A percentile compares a stretch with the other conserved stretches of the same genome.
Evolutionary conservation across 352 stramenopile species (phyloP).

Genomic region (Elongisporangium undulatum): DNA sequence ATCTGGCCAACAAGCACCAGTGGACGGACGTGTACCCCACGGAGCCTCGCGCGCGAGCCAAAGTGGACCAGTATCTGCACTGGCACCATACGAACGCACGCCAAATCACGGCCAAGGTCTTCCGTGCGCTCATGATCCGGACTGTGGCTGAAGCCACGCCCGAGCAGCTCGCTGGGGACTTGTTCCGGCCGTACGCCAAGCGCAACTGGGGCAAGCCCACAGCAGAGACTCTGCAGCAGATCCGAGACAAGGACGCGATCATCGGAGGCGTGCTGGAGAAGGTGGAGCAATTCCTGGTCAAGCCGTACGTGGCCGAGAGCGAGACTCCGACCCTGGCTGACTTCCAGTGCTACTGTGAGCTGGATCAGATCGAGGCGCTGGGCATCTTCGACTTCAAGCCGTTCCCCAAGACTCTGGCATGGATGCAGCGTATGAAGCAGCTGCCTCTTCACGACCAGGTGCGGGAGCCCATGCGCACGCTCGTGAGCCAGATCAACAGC

Average conservation of each 20-base stretch:
- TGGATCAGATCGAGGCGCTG: conserved; percentile 32
- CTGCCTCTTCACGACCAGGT: conserved; percentile 41
- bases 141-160: conserved; percentile 19
- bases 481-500: conserved; percentile 6
- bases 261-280: conserved; percentile 22
- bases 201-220: conserved; percentile 14
- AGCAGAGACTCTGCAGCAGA: conserved; percentile 7
- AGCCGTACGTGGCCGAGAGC: conserved; percentile 23
- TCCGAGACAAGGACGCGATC: conserved; percentile 12
- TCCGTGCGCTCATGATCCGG: conserved; percentile 25
- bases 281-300: conserved; percentile 39
- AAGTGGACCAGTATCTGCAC: conserved; percentile 46
- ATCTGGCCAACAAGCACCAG: conserved; percentile 31
- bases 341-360: conserved; percentile 30
- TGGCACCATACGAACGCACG: conserved; percentile 42
- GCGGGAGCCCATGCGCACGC: conserved; percentile 18
- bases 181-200: neutral
- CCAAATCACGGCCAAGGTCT: conserved; percentile 33
- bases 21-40: conserved; percentile 44
- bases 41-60: conserved; percentile 25
- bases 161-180: conserved; percentile 7
- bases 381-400: conserved; percentile 28
- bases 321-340: conserved; percentile 24
- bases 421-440: conserved; percentile 31
- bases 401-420: conserved; percentile 28